Percentiles rank a stretch among this genome's conserved stretches.
phyloP scores from a whole-genome alignment of 1,284 basidiomycete genomes.

The Microbotryum violaceum region DNA sequence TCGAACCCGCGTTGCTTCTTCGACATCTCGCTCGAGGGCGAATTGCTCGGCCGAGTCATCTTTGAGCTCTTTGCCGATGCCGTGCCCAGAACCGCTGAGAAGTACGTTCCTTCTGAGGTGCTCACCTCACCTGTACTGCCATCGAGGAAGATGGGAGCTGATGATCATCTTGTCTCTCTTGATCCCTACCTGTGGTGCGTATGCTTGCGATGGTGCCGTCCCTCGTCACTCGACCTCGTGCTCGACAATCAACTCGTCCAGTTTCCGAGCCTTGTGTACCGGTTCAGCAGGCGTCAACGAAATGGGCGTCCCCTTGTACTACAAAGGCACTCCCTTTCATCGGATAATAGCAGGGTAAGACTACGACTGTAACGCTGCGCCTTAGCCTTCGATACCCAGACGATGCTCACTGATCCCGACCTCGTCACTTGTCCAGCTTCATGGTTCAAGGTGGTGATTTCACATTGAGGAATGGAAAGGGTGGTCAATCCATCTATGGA shows the following conservation, averaged over 20 bases:
- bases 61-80: slow-evolving; percentile 71
- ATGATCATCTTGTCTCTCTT: too few species aligned
- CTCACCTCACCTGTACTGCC: neutral
- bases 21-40: slow-evolving; percentile 53
- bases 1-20: slow-evolving; percentile 59
- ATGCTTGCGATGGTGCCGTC: neutral
- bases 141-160: too few species aligned
- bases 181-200: neutral
- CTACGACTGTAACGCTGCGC: neutral
- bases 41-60: slow-evolving; percentile 59
- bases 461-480: slow-evolving; percentile 28
- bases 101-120: slow-evolving; percentile 47
- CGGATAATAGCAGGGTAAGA: slow-evolving; percentile 53
- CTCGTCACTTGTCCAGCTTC: slow-evolving; percentile 49
- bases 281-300: slow-evolving; percentile 67
- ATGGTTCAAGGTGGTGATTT: slow-evolving; percentile 58
- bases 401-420: slow-evolving; percentile 11
- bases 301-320: slow-evolving; percentile 65
- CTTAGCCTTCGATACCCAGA: too few species aligned
- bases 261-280: slow-evolving; percentile 80
- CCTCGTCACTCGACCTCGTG: neutral
- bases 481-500: slow-evolving; percentile 59
- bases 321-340: slow-evolving; percentile 71
- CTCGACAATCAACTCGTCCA: slow-evolving; percentile 36
- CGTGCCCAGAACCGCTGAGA: slow-evolving; percentile 76